Evolutionary conservation across 176 grass and related monocot species (phyloP).

Genomic region (Olyra latifolia): DNA sequence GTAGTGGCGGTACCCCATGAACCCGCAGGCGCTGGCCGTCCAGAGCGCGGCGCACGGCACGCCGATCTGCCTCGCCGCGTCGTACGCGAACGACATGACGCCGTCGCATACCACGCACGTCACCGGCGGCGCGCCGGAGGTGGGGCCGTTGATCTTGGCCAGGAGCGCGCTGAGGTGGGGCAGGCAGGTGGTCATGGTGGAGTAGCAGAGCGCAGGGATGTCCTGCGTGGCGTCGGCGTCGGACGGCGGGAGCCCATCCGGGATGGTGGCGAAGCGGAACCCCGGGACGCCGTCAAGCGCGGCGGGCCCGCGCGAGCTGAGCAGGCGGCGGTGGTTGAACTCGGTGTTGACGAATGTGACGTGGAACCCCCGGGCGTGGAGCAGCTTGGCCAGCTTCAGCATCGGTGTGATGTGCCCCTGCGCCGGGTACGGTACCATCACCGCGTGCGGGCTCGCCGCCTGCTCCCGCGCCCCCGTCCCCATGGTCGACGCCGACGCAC

Average conservation of each 20-base stretch:
- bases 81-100: slow-evolving; percentile 44
- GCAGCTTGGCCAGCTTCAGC: slow-evolving; percentile 66
- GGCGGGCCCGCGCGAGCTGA: neutral
- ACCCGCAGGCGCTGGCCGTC: slow-evolving; percentile 48
- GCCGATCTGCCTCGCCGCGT: slow-evolving; percentile 24
- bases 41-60: slow-evolving; percentile 39
- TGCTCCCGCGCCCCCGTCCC: slow-evolving; percentile 1
- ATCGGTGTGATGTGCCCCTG: slow-evolving; percentile 65
- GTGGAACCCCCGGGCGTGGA: slow-evolving; percentile 31
- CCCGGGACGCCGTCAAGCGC: neutral
- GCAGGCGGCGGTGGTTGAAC: neutral
- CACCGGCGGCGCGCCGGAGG: neutral
- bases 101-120: slow-evolving; percentile 43
- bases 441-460: slow-evolving; percentile 31
- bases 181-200: neutral
- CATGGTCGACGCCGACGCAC: too few relatives aligned
- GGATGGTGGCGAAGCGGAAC: slow-evolving; percentile 2
- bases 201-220: neutral
- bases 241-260: slow-evolving; percentile 11
- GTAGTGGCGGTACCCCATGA: slow-evolving; percentile 43
- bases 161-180: neutral
- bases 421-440: slow-evolving; percentile 63
- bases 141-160: neutral
- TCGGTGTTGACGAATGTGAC: too few relatives aligned
- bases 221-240: neutral